Percentiles rank a stretch among this genome's conserved stretches.
These are phyloP conservation scores for Pestalotiopsis sp. DNA, from an alignment of 2,329 filamentous ascomycete genomes.

Conservation along the genomic window DNA sequence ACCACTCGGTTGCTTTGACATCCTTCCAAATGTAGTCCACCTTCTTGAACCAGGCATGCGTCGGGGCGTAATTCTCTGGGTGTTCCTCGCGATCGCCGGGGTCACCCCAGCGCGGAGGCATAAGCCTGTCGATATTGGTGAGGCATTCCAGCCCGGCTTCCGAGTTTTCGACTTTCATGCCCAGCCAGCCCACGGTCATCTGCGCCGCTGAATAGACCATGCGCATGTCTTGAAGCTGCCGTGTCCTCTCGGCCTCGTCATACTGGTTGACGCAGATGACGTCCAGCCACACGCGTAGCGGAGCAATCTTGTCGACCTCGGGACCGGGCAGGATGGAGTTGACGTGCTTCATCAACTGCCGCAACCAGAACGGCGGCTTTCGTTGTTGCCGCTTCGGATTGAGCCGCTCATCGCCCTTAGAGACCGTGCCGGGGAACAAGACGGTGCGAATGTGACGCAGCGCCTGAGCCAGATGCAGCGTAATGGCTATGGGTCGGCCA, in stretches of 20 bases:
- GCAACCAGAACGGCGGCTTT: slow-evolving; percentile 1
- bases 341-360: slow-evolving; percentile 6
- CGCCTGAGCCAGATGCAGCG: slow-evolving; percentile 11
- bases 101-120: slow-evolving; percentile 34
- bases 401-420: neutral
- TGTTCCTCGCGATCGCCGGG: slow-evolving; percentile 33
- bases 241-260: slow-evolving; percentile 5
- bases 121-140: slow-evolving; percentile 29
- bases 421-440: neutral
- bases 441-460: slow-evolving; percentile 6
- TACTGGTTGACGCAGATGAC: slow-evolving; percentile 13
- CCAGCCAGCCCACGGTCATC: slow-evolving; percentile 14
- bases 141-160: slow-evolving; percentile 28
- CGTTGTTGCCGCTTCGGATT: neutral
- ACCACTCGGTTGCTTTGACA: neutral
- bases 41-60: slow-evolving; percentile 30
- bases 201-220: slow-evolving; percentile 7
- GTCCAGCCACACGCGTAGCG: slow-evolving; percentile 12
- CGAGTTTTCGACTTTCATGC: slow-evolving; percentile 15
- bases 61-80: slow-evolving; percentile 36
- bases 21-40: slow-evolving; percentile 3
- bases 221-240: slow-evolving; percentile 6
- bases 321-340: slow-evolving; percentile 10
- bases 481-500: neutral
- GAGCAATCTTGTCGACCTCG: slow-evolving; percentile 3